phyloP scores from a whole-genome alignment of 768 basidiomycete species.

The Lyophyllum decastes region DNA sequence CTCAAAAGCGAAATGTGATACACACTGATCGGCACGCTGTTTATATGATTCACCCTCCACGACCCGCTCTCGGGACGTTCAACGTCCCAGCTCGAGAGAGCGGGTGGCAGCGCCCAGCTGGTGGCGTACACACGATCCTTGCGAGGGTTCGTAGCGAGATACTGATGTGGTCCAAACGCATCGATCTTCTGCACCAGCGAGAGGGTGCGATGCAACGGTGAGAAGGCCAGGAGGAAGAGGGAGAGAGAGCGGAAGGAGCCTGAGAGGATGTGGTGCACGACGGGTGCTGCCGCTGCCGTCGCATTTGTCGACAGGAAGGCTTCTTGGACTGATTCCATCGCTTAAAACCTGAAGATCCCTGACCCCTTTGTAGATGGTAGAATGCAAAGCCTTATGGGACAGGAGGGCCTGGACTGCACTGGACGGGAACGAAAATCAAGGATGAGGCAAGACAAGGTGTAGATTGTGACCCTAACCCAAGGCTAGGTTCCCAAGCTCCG shows the following conservation, averaged over 20 bases:
- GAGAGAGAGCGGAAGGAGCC: slow-evolving; percentile 57
- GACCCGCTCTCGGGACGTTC: slow-evolving; percentile 23
- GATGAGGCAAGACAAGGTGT: neutral
- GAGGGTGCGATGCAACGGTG: slow-evolving; percentile 38
- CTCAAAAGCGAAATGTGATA: neutral
- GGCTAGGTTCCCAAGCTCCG: slow-evolving; percentile 10
- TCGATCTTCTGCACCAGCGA: slow-evolving; percentile 40
- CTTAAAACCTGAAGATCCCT: neutral
- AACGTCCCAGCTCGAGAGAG: slow-evolving; percentile 47
- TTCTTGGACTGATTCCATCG: slow-evolving; percentile 17
- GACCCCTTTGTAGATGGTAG: neutral
- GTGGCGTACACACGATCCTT: slow-evolving; percentile 46
- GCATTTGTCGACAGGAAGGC: slow-evolving; percentile 8
- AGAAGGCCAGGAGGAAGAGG: slow-evolving; percentile 51
- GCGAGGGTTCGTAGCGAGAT: slow-evolving; percentile 39
- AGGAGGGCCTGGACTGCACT: neutral
- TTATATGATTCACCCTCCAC: slow-evolving; percentile 38
- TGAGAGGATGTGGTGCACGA: slow-evolving; percentile 38
- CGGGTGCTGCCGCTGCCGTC: neutral
- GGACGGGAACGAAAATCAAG: neutral
- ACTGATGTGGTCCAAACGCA: slow-evolving; percentile 54
- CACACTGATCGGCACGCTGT: slow-evolving; percentile 47
- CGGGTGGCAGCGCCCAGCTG: slow-evolving; percentile 50
- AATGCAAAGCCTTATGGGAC: neutral
- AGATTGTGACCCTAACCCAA: slow-evolving; percentile 18